Conservation (phyloP, 2,329 filamentous ascomycete species). For the Mycogone perniciosa region DNA sequence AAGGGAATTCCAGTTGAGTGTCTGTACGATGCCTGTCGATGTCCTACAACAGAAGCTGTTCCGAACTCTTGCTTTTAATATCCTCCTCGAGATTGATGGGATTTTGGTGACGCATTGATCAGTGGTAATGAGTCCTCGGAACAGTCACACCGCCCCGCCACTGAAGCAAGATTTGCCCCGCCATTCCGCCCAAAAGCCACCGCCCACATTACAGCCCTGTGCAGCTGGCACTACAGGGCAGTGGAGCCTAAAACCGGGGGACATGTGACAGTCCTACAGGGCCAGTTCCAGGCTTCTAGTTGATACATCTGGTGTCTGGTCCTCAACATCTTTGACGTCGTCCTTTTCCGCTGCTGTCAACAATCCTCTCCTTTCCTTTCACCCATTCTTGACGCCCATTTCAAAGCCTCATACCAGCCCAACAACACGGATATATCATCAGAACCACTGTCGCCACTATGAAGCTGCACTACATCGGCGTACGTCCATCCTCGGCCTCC, state of each 20-base stretch:
- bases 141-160: conserved; percentile 11
- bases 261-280: conserved; percentile 4
- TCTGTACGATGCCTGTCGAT: too few relatives aligned
- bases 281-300: neutral
- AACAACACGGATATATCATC: neutral
- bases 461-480: conserved; percentile 85
- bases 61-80: neutral
- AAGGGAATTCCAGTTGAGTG: neutral
- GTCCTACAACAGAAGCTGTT: neutral
- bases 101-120: conserved; percentile 1
- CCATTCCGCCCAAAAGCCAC: conserved; percentile 1
- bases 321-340: neutral
- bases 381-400: neutral
- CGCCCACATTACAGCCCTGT: neutral
- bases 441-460: conserved; percentile 42
- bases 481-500: conserved; percentile 40
- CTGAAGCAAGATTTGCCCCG: neutral
- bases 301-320: conserved; percentile 7
- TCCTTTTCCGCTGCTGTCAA: neutral
- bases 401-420: neutral
- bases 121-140: neutral
- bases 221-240: neutral
- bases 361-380: neutral
- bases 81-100: too few relatives aligned
- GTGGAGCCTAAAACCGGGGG: conserved; percentile 7